Conservation (phyloP, 441 rosid species). For the Populus tomentosa region DNA sequence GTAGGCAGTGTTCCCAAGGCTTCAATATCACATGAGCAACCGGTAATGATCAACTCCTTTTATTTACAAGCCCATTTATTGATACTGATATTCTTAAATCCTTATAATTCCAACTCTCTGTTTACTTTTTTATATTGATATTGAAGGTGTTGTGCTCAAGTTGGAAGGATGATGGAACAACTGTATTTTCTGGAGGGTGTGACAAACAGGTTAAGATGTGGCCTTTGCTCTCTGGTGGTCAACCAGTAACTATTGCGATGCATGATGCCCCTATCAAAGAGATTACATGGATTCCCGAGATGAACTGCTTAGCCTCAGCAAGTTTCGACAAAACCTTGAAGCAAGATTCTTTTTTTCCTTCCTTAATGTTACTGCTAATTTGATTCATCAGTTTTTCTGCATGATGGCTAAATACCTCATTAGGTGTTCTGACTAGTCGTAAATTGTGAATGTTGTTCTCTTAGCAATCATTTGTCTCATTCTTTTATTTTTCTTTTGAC, state of each 20-base stretch:
- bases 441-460: neutral
- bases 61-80: conserved; percentile 10
- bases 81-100: conserved; percentile 6
- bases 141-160: conserved; percentile 82
- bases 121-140: conserved; percentile 4
- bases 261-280: conserved; percentile 85
- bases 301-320: conserved; percentile 81
- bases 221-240: conserved; percentile 83
- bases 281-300: conserved; percentile 93
- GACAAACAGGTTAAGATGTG: conserved; percentile 99
- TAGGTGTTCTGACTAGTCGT: neutral
- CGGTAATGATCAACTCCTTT: conserved; percentile 40
- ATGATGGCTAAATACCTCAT: neutral
- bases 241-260: conserved; percentile 81
- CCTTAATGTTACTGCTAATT: neutral
- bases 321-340: conserved; percentile 96
- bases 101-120: neutral
- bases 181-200: conserved; percentile 94
- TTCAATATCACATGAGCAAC: conserved; percentile 85
- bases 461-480: neutral
- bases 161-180: conserved; percentile 96
- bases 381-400: neutral
- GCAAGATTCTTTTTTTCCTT: conserved; percentile 31
- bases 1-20: conserved; percentile 73
- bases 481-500: neutral